Evolutionary conservation across 192 early-diverging fungal genomes (phyloP), one percentile per base, ranked within the genome.

Genomic region (Coemansia sp.): DNA sequence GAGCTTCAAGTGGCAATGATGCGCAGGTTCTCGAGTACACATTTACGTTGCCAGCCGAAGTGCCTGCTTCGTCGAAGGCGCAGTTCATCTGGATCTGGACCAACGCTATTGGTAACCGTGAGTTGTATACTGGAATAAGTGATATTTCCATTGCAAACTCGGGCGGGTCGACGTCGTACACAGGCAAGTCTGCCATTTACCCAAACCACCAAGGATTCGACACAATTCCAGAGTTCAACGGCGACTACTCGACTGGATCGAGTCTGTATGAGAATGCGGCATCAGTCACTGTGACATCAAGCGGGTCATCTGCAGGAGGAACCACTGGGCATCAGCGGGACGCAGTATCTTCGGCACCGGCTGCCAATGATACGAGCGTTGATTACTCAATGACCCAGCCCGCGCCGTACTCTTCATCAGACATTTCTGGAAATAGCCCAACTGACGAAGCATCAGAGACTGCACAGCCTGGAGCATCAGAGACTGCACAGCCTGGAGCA

Each of bases 1-100:
- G 43, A 21, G 6, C 53, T 2, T 52, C 59, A 0, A 8, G 39
- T n/a, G 66, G 61, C 14, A 77, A 77, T 47, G 64, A 57, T 0
- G 59, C 65, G 1, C 15, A 51, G 17, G 52, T 74, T 1, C 48
- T 38, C 4, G 32, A 50, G 45, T 45, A 45, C 41, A 45, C 41
- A 45, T 45, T 45, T n/a, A 69, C 68, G 45, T 67, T 89, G 19
- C 88, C 88, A 4, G 56, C 37, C 15, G 53, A 73, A 4, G 61
- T 84, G 47, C 87, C 87, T 0, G 60, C 53, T 14, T 67, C 64
- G 6, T 75, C 81, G 56, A 84, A 81, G 38, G 84, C 67, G 9
- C 72, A 78, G 35, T 80, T 88, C 48, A 69, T 76, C 37, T 87
- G 86, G 87, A 62, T 84, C 17, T 88, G 86, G 86, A 81, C 84